Evolutionary conservation across 805 yeast genomes (phyloP).

Genomic region (Suhomyces faveliae): DNA sequence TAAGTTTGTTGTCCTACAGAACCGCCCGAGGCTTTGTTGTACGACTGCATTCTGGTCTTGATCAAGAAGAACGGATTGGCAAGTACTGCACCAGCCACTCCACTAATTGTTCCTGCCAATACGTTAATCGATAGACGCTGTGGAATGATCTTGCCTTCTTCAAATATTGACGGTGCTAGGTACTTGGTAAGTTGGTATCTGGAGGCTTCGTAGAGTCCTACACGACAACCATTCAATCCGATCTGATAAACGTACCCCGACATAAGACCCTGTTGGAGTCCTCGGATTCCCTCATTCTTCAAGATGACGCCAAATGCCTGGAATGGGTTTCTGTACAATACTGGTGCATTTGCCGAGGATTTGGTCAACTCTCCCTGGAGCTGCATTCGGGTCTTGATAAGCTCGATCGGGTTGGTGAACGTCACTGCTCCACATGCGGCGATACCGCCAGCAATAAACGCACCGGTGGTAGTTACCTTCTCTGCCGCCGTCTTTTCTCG

Average conservation of each 20-base stretch:
- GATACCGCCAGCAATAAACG: constrained; percentile 28
- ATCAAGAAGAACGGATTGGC: constrained; percentile 92
- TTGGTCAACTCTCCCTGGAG: constrained; percentile 86
- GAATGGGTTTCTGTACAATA: constrained; percentile 71
- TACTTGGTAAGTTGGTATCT: constrained; percentile 57
- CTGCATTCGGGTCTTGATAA: constrained; percentile 95
- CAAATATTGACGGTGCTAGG: constrained; percentile 50
- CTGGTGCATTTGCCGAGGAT: constrained; percentile 46
- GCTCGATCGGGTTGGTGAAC: constrained; percentile 91
- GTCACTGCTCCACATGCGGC: constrained; percentile 99
- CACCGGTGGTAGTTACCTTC: constrained; percentile 26
- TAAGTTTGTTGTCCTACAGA: constrained; percentile 88
- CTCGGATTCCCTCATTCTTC: constrained; percentile 80
- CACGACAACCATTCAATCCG: constrained; percentile 88
- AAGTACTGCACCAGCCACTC: constrained; percentile 81
- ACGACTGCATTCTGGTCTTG: constrained; percentile 96
- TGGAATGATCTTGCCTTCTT: constrained; percentile 37
- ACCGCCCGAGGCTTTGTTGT: constrained; percentile 50
- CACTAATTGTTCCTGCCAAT: constrained; percentile 76
- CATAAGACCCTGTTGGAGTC: constrained; percentile 83
- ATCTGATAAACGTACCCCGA: constrained; percentile 91
- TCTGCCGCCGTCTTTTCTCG: constrained; percentile 12
- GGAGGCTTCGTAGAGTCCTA: constrained; percentile 91
- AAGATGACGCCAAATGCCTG: constrained; percentile 77
- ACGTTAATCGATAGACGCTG: constrained; percentile 59